These are phyloP conservation scores for Cutaneotrichosporon cutaneum DNA, from an alignment of 1,284 basidiomycete species.

Conservation along the genomic window DNA sequence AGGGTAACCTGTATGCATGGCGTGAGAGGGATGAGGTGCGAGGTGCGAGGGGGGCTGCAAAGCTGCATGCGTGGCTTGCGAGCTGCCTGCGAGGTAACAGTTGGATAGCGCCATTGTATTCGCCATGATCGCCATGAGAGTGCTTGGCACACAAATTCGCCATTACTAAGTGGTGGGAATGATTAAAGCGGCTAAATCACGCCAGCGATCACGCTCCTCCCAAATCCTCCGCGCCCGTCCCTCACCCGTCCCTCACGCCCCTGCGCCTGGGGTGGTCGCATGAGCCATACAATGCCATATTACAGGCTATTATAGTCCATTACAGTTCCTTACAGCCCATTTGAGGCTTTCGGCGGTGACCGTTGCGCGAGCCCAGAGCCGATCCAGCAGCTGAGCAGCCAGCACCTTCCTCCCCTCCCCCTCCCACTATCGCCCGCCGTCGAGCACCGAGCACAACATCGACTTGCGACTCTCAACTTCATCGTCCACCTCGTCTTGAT, in stretches of 20 bases:
- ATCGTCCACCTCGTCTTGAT: no score
- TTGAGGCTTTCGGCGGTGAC: background rate
- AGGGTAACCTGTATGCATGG: background rate
- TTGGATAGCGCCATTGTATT: background rate
- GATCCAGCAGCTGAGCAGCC: no score
- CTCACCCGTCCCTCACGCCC: background rate
- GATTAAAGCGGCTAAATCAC: background rate
- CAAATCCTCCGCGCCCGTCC: no score
- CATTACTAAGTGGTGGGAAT: background rate
- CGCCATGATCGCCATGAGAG: background rate
- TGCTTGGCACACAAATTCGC: background rate
- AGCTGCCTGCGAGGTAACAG: background rate
- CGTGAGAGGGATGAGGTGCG: background rate
- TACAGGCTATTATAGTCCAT: no score
- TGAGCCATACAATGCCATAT: no score
- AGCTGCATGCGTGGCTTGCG: background rate
- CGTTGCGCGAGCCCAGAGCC: background rate
- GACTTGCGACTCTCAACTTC: background rate
- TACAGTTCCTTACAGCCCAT: no score
- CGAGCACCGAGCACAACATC: background rate
- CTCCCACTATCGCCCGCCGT: no score
- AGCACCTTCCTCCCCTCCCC: no score
- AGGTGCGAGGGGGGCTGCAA: no score
- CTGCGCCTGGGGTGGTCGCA: background rate
- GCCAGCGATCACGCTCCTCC: conserved; percentile 4